Evolutionary conservation across 768 basidiomycete species (phyloP), one percentile per base, ranked within the genome.

Genomic region (Suillus alpinus): DNA sequence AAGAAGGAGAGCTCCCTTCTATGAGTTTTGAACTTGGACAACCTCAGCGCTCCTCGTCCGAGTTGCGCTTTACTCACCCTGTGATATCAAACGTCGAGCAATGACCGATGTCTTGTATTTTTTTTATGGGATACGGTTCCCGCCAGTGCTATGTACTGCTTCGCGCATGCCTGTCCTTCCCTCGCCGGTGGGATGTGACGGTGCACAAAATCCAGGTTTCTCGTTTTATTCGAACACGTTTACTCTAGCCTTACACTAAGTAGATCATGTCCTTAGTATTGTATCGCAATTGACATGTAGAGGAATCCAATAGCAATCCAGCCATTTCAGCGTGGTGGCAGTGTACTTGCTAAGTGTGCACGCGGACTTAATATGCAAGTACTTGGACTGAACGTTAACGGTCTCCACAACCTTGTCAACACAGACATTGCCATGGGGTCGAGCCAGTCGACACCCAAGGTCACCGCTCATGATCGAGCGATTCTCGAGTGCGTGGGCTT

Each of bases 391-490:
- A 31, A 26, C 26, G 26, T 26, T 26, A 26, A 29, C 14, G 16
- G 32, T 50, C 32, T 58, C 58, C 37, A 18, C 53, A 26, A 55
- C 10, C 16, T 9, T 36, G 7, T 53, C 52, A 53, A 37, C 23
- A 10, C 36, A 53, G 36, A 56, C 36, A 61, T 43, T 36, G 58
- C 39, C 57, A 92, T 92, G 90, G 90, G 90, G 60, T 81, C 74
- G 68, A 83, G 78, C 65, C 88, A 91, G 73, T 92, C 91, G 40
- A 74, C 81, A 37, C 94, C 93, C 52, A 97, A 92, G 80, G 86
- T 99, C 64, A 98, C 97, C 20, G 79, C 86, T 32, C 95, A 95
- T 70, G 97, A 99, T 75, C 86, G 89, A 65, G 96, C 97, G 47
- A 91, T 99, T 63, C 83, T 99, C 62, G 96, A 98, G 96, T 98